These are phyloP conservation scores for Amanita polypyramis DNA, from an alignment of 768 basidiomycete species.

Conservation along the genomic window DNA sequence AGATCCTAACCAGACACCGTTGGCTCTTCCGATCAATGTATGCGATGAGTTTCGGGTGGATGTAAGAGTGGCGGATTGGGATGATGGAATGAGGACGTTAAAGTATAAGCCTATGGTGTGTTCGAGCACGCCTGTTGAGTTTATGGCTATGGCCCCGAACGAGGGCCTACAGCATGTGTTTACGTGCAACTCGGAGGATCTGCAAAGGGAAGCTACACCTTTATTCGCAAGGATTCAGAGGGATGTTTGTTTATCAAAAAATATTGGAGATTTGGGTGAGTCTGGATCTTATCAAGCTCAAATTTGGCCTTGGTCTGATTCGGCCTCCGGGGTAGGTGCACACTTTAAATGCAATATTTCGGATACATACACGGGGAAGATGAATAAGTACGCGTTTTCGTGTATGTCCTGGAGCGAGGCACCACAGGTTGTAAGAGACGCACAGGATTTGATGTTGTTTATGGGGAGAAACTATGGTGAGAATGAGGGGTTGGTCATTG, in stretches of 20 bases:
- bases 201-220: conserved; percentile 3
- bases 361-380: not conserved
- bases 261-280: conserved; percentile 4
- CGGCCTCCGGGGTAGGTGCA: not conserved
- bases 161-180: conserved; percentile 6
- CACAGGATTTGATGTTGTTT: conserved; percentile 1
- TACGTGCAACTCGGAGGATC: conserved; percentile 3
- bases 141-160: not conserved
- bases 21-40: conserved; percentile 2
- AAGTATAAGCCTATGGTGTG: not conserved
- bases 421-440: not conserved
- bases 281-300: not conserved
- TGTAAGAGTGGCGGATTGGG: conserved; percentile 5
- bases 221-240: conserved; percentile 3
- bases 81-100: conserved; percentile 9
- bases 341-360: not conserved
- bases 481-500: conserved; percentile 6
- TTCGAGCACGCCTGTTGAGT: not conserved
- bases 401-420: not conserved
- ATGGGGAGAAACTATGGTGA: conserved; percentile 2
- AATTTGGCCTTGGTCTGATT: too few relatives aligned
- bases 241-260: conserved; percentile 5
- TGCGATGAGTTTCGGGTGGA: not conserved
- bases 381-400: conserved; percentile 4
- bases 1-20: not conserved